Percentiles rank a stretch among this genome's conserved stretches.
These are phyloP conservation scores for Areca catechu DNA, from an alignment of 176 grass and related monocot species.

Conservation along the genomic window DNA sequence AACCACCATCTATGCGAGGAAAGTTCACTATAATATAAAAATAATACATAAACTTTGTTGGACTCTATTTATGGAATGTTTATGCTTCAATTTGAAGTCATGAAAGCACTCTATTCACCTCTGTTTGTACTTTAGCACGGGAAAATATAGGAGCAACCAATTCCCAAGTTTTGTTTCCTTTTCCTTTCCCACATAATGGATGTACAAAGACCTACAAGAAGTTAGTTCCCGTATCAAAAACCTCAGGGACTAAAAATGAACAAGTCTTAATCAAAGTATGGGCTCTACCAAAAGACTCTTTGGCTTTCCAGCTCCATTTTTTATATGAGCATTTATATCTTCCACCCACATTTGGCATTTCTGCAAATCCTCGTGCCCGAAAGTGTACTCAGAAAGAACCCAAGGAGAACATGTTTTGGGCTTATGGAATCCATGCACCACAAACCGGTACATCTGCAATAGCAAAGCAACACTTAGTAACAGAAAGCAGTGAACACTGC, in stretches of 20 bases:
- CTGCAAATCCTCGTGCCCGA: constrained; percentile 54
- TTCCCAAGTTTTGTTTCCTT: constrained; percentile 64
- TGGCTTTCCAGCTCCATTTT: constrained; percentile 44
- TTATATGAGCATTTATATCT: constrained; percentile 31
- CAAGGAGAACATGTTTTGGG: constrained; percentile 40
- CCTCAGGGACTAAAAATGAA: neutral
- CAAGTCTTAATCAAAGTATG: neutral
- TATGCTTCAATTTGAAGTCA: no score
- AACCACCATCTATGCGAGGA: no score
- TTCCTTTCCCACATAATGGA: constrained; percentile 88
- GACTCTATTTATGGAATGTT: no score
- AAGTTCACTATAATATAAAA: no score
- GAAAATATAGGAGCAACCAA: constrained; percentile 65
- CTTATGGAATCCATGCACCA: constrained; percentile 36
- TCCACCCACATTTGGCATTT: constrained; percentile 68
- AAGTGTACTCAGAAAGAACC: constrained; percentile 69
- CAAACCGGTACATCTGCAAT: constrained; percentile 72
- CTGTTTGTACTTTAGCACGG: constrained; percentile 60
- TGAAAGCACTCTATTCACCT: constrained; percentile 31
- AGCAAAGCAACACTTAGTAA: constrained; percentile 3
- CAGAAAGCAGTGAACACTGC: no score
- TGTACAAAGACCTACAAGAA: constrained; percentile 77
- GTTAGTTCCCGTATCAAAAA: constrained; percentile 1
- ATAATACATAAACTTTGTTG: no score
- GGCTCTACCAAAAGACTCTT: constrained; percentile 69